Percentiles rank a stretch among this genome's conserved stretches.
These are phyloP conservation scores for Piper longum DNA, from an alignment of 164 flowering plant genomes.

Conservation along the genomic window DNA sequence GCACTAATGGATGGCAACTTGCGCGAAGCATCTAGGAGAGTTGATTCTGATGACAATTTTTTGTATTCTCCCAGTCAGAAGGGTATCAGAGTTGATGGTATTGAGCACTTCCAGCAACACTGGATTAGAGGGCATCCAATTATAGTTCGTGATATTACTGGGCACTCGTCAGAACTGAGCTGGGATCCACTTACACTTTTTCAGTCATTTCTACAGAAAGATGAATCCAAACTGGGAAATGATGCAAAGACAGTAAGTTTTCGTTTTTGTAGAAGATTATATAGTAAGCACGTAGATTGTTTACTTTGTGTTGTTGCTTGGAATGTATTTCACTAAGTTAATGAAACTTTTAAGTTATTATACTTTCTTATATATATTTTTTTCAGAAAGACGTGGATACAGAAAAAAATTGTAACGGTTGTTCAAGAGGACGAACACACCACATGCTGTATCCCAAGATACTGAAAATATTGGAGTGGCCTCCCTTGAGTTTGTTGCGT, in stretches of 20 bases:
- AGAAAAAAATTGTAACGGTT: conserved; percentile 39
- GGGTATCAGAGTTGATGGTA: conserved; percentile 26
- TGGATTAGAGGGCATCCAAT: conserved; percentile 70
- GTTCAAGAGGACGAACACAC: conserved; percentile 30
- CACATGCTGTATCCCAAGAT: conserved; percentile 28
- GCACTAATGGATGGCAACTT: conserved; percentile 13
- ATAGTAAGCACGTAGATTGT: background rate
- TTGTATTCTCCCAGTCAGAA: conserved; percentile 34
- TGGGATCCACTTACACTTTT: conserved; percentile 71
- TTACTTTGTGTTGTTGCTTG: background rate
- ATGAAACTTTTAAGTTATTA: background rate
- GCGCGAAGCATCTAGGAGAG: conserved; percentile 30
- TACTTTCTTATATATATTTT: background rate
- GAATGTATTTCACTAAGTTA: background rate
- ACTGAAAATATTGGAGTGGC: conserved; percentile 51
- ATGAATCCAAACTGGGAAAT: conserved; percentile 1
- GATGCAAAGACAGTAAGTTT: conserved; percentile 13
- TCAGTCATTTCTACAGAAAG: conserved; percentile 29
- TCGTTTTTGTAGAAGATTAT: conserved; percentile 12
- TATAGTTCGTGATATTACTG: conserved; percentile 46
- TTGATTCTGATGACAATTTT: conserved; percentile 38
- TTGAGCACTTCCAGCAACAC: conserved; percentile 67
- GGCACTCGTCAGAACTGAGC: conserved; percentile 19
- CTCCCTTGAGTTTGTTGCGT: conserved; percentile 39
- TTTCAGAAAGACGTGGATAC: conserved; percentile 46